These are phyloP conservation scores for Vaccinium myrtillus DNA, from an alignment of 148 eudicot genomes.

Conservation along the genomic window DNA sequence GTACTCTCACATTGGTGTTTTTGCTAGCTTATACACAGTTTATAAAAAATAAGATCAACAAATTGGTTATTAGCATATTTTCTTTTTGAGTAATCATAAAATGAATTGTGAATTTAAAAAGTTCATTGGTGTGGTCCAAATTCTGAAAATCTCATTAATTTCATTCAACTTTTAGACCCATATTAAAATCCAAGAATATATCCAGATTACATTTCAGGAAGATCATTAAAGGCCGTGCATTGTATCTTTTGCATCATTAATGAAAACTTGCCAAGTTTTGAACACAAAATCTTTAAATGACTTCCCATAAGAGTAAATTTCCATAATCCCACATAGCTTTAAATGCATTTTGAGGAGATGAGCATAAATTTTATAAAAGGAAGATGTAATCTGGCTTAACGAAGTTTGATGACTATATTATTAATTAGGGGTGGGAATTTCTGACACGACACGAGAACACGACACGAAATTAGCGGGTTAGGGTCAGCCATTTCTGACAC, in stretches of 20 bases:
- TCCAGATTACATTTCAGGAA: background rate
- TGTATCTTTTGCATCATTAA: background rate
- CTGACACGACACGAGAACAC: too few species aligned
- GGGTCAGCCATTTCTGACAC: too few species aligned
- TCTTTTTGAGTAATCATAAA: background rate
- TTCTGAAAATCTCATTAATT: background rate
- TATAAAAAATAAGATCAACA: too few species aligned
- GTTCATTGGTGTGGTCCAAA: background rate
- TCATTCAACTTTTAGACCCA: background rate
- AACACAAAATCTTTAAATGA: background rate
- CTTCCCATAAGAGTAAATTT: background rate
- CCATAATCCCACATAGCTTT: background rate
- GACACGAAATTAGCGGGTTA: too few species aligned
- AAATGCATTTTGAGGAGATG: background rate
- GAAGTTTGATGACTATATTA: background rate
- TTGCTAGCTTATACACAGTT: too few species aligned
- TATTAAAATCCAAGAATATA: background rate
- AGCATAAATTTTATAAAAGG: background rate
- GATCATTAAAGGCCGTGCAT: background rate
- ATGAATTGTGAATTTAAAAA: background rate
- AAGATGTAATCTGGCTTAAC: background rate
- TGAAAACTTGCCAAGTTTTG: background rate
- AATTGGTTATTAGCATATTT: background rate
- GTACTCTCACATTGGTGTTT: too few species aligned
- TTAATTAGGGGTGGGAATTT: too few species aligned